Evolutionary conservation across 306 rosid genomes (phyloP).

Genomic region (Sphenostylis stenocarpa): DNA sequence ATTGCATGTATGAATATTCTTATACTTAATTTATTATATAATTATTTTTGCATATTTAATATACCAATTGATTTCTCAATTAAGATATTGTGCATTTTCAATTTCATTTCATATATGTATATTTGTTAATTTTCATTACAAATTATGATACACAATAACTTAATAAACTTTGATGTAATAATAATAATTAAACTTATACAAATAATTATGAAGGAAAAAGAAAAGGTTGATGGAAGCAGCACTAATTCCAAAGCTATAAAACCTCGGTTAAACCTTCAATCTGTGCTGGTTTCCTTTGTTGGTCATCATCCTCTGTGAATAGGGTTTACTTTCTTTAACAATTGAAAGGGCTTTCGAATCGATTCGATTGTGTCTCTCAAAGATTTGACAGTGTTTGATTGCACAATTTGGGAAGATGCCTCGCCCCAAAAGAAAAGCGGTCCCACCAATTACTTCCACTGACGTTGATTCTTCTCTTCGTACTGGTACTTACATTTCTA

Average conservation of each 20-base stretch:
- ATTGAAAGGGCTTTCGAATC: neutral
- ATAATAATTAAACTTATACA: neutral
- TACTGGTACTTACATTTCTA: constrained; percentile 45
- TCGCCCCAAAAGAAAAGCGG: constrained; percentile 65
- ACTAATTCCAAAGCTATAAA: constrained; percentile 42
- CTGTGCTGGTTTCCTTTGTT: neutral
- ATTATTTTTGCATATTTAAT: too few relatives aligned
- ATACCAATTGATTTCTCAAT: too few relatives aligned
- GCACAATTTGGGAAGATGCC: constrained; percentile 50
- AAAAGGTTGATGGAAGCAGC: neutral
- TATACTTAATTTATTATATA: too few relatives aligned
- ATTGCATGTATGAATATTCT: too few relatives aligned
- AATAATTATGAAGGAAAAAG: neutral
- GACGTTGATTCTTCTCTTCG: constrained; percentile 49
- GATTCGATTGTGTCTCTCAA: constrained; percentile 28
- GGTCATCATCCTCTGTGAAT: constrained; percentile 14
- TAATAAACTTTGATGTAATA: too few relatives aligned
- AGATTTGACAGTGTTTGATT: constrained; percentile 23
- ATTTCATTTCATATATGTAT: too few relatives aligned
- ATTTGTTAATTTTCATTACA: too few relatives aligned
- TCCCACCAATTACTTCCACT: constrained; percentile 44
- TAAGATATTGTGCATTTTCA: too few relatives aligned
- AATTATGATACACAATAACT: too few relatives aligned
- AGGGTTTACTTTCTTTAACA: constrained; percentile 33
- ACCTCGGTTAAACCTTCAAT: constrained; percentile 46